Evolutionary conservation across 2,329 filamentous ascomycete species (phyloP).

Genomic region (Metarhizium rileyi): DNA sequence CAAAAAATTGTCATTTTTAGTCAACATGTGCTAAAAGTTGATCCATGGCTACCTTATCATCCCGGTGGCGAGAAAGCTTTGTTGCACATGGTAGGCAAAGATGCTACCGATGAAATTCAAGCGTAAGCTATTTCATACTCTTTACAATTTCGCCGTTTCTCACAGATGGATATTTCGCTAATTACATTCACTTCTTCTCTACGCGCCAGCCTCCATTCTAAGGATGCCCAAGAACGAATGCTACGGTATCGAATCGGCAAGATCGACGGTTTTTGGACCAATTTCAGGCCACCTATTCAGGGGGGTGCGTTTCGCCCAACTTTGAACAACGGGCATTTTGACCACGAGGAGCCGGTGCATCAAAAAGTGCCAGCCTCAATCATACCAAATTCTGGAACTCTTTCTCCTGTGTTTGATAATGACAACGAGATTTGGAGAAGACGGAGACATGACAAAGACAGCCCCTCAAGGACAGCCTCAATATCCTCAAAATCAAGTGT

Average conservation of each 20-base stretch:
- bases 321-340: constrained; percentile 23
- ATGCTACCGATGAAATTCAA: constrained; percentile 90
- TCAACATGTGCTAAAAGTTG: constrained; percentile 72
- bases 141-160: constrained; percentile 12
- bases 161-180: background rate
- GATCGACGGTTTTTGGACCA: constrained; percentile 72
- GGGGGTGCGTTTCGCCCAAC: constrained; percentile 63
- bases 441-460: constrained; percentile 11
- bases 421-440: constrained; percentile 19
- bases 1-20: constrained; percentile 73
- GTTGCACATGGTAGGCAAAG: constrained; percentile 82
- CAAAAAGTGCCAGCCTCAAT: constrained; percentile 26
- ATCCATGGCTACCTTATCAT: constrained; percentile 81
- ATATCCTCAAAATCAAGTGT: constrained; percentile 42
- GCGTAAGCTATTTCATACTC: constrained; percentile 46
- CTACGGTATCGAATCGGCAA: constrained; percentile 72
- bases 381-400: constrained; percentile 41
- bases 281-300: constrained; percentile 87
- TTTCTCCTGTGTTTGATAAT: constrained; percentile 40
- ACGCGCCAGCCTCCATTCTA: constrained; percentile 64
- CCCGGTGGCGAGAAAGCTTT: constrained; percentile 90
- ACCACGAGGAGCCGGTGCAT: constrained; percentile 7
- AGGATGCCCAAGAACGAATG: constrained; percentile 68
- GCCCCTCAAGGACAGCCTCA: background rate
- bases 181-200: background rate